Conservation (phyloP, 371 early-diverging fungal genomes). For the Apophysomyces sp. region DNA sequence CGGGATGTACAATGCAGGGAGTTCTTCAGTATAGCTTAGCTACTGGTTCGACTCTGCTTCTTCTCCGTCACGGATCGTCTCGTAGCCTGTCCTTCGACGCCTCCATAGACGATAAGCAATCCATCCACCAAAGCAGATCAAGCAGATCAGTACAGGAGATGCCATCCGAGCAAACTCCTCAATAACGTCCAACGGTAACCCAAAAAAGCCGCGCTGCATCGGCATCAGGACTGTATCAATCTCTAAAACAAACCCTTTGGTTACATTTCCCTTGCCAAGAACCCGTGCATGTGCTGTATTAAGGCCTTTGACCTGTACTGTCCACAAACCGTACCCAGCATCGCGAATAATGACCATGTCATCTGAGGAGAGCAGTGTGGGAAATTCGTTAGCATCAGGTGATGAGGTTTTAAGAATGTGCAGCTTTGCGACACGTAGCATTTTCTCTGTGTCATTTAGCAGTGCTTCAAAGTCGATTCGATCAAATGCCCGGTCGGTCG, state of each 20-base stretch:
- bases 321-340: conserved; percentile 18
- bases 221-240: conserved; percentile 45
- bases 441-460: conserved; percentile 39
- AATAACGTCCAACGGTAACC: conserved; percentile 12
- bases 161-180: neutral
- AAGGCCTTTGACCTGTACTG: conserved; percentile 29
- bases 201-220: conserved; percentile 13
- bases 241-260: conserved; percentile 36
- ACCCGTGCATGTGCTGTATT: conserved; percentile 26
- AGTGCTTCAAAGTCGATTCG: conserved; percentile 41
- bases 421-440: conserved; percentile 46
- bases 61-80: too few relatives aligned
- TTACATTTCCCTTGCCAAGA: conserved; percentile 27
- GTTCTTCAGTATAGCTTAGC: too few relatives aligned
- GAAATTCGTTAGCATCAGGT: conserved; percentile 20
- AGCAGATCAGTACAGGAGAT: neutral
- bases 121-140: too few relatives aligned
- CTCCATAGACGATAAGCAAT: too few relatives aligned
- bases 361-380: conserved; percentile 29
- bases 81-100: too few relatives aligned
- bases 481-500: conserved; percentile 57
- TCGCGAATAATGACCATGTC: conserved; percentile 25
- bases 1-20: too few relatives aligned
- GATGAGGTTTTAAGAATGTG: conserved; percentile 45
- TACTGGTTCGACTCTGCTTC: too few relatives aligned